Evolutionary conservation across 2,329 filamentous ascomycete species (phyloP).

Genomic region (Purpureocillium lavendulum): DNA sequence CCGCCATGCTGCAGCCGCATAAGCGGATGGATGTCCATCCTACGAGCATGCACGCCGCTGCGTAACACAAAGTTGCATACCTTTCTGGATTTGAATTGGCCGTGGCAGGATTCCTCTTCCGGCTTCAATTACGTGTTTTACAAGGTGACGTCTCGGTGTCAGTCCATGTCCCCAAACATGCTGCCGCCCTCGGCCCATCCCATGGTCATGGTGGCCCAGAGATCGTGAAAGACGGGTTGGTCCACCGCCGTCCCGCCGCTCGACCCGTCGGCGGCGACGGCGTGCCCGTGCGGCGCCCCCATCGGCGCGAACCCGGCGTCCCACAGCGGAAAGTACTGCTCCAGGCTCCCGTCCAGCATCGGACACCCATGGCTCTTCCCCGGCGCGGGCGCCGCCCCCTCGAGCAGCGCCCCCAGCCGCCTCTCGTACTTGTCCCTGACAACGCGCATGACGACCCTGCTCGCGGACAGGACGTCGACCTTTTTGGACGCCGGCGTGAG

Average conservation of each 20-base stretch:
- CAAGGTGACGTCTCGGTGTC: no score
- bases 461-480: constrained; percentile 35
- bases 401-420: constrained; percentile 24
- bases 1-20: no score
- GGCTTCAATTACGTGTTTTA: no score
- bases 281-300: constrained; percentile 9
- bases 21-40: no score
- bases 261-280: constrained; percentile 1
- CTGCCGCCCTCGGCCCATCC: constrained; percentile 25
- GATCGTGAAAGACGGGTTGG: constrained; percentile 28
- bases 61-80: no score
- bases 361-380: constrained; percentile 30
- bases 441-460: constrained; percentile 35
- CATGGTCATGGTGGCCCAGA: constrained; percentile 42
- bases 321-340: constrained; percentile 37
- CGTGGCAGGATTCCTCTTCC: no score
- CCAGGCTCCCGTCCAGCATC: constrained; percentile 42
- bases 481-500: constrained; percentile 16
- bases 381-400: constrained; percentile 12
- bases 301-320: constrained; percentile 23
- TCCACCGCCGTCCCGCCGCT: constrained; percentile 4
- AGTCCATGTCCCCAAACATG: not conserved
- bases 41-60: no score
- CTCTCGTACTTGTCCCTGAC: constrained; percentile 37
- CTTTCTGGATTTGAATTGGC: no score